Percentiles rank a stretch among this genome's conserved stretches.
Conservation (phyloP, 495 filamentous ascomycete genomes). For the Massariosphaeria phaeospora region DNA sequence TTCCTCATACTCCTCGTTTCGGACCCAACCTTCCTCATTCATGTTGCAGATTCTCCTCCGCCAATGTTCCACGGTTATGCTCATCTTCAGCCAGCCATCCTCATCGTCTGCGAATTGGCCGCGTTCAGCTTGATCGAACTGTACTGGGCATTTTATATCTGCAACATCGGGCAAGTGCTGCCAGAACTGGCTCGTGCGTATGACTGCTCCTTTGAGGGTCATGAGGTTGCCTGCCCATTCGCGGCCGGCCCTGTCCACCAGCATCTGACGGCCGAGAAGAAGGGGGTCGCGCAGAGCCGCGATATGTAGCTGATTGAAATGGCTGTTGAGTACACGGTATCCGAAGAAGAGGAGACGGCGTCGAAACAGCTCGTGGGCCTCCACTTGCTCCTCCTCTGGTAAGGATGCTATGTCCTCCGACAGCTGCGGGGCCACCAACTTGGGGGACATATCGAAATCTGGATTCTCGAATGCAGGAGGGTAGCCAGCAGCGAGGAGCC, state of each 20-base stretch:
- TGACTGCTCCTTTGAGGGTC: constrained; percentile 29
- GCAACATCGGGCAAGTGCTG: constrained; percentile 25
- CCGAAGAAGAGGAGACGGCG: constrained; percentile 29
- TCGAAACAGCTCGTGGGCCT: constrained; percentile 31
- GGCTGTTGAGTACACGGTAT: constrained; percentile 32
- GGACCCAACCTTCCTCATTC: constrained; percentile 12
- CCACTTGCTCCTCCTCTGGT: constrained; percentile 20
- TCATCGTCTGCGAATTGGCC: constrained; percentile 25
- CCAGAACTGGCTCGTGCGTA: constrained; percentile 31
- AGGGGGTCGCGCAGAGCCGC: constrained; percentile 28
- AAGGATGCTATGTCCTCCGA: constrained; percentile 22
- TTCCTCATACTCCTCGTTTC: constrained; percentile 13
- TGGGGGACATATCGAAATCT: constrained; percentile 17
- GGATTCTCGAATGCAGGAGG: constrained; percentile 38
- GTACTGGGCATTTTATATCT: constrained; percentile 25
- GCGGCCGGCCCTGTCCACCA: constrained; percentile 35
- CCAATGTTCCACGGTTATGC: not conserved
- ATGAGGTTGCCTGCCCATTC: constrained; percentile 35
- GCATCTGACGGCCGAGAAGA: constrained; percentile 27
- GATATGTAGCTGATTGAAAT: constrained; percentile 31
- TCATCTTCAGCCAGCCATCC: constrained; percentile 11
- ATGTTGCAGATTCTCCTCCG: constrained; percentile 11
- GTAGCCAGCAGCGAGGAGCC: constrained; percentile 36
- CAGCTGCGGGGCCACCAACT: constrained; percentile 24
- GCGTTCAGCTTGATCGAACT: constrained; percentile 26